These are phyloP conservation scores for Penicillium sp. DNA, from an alignment of 2,329 filamentous ascomycete genomes.

Conservation along the genomic window DNA sequence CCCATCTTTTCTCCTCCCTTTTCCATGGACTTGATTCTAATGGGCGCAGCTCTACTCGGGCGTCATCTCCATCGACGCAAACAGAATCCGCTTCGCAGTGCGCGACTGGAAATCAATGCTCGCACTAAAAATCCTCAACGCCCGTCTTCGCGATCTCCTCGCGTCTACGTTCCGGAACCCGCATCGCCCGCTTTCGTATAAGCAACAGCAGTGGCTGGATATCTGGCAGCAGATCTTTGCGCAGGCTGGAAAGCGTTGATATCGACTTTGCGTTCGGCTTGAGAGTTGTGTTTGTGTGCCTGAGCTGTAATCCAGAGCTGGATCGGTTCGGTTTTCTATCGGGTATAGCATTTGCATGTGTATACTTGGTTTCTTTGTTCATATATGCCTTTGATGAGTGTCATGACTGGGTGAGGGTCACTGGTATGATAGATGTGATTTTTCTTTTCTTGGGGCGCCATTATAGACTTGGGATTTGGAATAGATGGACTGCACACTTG, in stretches of 20 bases:
- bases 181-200: conserved; percentile 48
- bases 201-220: conserved; percentile 72
- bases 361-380: not conserved
- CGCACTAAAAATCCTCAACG: conserved; percentile 77
- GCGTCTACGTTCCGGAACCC: conserved; percentile 60
- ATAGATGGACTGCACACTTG: not conserved
- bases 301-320: not conserved
- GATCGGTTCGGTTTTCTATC: not conserved
- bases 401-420: not conserved
- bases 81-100: conserved; percentile 77
- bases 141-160: conserved; percentile 72
- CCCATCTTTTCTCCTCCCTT: not conserved
- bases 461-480: not conserved
- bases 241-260: conserved; percentile 26
- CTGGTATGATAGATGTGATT: not conserved
- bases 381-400: not conserved
- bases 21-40: not conserved
- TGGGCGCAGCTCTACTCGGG: conserved; percentile 71
- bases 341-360: not conserved
- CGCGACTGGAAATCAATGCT: conserved; percentile 88
- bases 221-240: conserved; percentile 70
- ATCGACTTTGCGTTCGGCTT: not conserved
- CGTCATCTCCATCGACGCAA: conserved; percentile 81
- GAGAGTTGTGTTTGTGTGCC: not conserved
- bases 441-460: not conserved